A percentile compares a stretch with the other conserved stretches of the same genome.
Evolutionary conservation across 1,284 basidiomycete genomes (phyloP).

Genomic region (Austroboletus olivaceoglutinosus): DNA sequence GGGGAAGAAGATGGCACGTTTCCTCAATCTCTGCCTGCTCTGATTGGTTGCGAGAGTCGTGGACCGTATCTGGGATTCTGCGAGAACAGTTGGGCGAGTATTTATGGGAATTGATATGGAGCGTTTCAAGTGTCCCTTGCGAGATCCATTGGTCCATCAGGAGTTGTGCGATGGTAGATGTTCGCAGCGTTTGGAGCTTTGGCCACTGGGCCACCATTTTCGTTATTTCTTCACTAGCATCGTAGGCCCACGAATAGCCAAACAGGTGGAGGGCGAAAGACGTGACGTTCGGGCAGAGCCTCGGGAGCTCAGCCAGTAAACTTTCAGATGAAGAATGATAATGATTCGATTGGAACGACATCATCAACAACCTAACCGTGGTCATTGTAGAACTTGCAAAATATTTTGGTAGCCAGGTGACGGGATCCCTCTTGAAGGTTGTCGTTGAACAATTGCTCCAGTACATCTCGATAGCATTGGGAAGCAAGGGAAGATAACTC

Average conservation of each 20-base stretch:
- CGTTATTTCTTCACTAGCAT: no score
- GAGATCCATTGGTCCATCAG: constrained; percentile 11
- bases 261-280: no score
- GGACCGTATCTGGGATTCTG: constrained; percentile 6
- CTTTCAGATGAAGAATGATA: constrained; percentile 6
- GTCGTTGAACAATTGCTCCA: constrained; percentile 6
- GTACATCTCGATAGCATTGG: constrained; percentile 9
- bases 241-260: no score
- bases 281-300: no score
- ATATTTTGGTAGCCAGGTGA: constrained; percentile 13
- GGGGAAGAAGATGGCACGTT: constrained; percentile 7
- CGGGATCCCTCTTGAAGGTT: neutral
- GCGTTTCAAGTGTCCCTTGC: neutral
- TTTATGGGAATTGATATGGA: constrained; percentile 4
- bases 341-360: neutral
- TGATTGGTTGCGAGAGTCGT: neutral
- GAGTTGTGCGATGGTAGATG: constrained; percentile 7
- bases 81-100: constrained; percentile 5
- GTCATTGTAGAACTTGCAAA: constrained; percentile 8
- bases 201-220: constrained; percentile 4
- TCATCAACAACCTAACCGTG: constrained; percentile 7
- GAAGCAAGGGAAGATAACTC: constrained; percentile 12
- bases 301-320: neutral
- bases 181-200: neutral
- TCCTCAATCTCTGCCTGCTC: neutral